Evolutionary conservation across 176 grass and related monocot genomes (phyloP).

Genomic region (Phoenix dactylifera): DNA sequence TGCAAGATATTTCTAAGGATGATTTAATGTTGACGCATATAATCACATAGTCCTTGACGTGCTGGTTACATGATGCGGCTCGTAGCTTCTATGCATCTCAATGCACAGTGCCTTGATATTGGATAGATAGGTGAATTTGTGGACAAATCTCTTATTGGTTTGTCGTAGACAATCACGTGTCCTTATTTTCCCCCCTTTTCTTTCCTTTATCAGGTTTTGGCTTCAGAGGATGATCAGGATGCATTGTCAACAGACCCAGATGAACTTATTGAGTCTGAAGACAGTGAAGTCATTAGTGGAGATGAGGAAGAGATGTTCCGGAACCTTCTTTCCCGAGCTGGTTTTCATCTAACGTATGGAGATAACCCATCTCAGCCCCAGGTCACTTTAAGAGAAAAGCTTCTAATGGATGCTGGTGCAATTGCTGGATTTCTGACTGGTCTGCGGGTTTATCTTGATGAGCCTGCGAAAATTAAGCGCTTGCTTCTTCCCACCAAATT

Average conservation of each 20-base stretch:
- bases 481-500: conserved; percentile 75
- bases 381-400: conserved; percentile 69
- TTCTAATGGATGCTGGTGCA: conserved; percentile 66
- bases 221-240: conserved; percentile 89
- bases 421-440: conserved; percentile 82
- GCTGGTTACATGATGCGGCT: no score
- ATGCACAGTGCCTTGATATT: no score
- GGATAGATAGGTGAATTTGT: no score
- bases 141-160: not conserved
- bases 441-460: conserved; percentile 76
- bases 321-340: conserved; percentile 61
- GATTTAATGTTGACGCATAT: no score
- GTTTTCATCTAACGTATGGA: conserved; percentile 67
- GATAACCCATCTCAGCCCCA: conserved; percentile 56
- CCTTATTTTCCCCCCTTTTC: not conserved
- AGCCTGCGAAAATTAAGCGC: conserved; percentile 77
- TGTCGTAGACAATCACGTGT: no score
- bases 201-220: conserved; percentile 51
- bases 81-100: no score
- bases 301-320: conserved; percentile 76
- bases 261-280: conserved; percentile 73
- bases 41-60: no score
- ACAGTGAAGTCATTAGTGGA: conserved; percentile 57
- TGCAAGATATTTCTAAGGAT: no score
- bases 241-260: conserved; percentile 73